Percentiles rank a stretch among this genome's conserved stretches.
phyloP scores from a whole-genome alignment of 2,329 filamentous ascomycete species.

The Setomelanomma holmii region DNA sequence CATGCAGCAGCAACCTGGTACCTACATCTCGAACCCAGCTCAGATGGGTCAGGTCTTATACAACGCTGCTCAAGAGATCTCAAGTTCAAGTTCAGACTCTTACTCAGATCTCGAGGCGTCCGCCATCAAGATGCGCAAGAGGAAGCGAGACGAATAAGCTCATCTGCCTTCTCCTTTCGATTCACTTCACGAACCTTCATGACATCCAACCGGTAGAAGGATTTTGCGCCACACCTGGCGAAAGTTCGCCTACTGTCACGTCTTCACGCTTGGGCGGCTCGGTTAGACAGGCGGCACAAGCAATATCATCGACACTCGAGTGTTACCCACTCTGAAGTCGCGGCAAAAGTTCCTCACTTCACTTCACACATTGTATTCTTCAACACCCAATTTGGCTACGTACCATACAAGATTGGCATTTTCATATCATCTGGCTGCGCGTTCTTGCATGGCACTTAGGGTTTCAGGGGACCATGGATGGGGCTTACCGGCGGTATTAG shows the following conservation, averaged over 20 bases:
- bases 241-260: slow-evolving; percentile 39
- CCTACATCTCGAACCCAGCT: slow-evolving; percentile 46
- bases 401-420: slow-evolving; percentile 24
- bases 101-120: slow-evolving; percentile 49
- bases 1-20: slow-evolving; percentile 39
- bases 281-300: slow-evolving; percentile 41
- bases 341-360: slow-evolving; percentile 36
- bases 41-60: slow-evolving; percentile 50
- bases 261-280: slow-evolving; percentile 41
- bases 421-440: slow-evolving; percentile 26
- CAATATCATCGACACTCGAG: slow-evolving; percentile 29
- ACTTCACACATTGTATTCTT: slow-evolving; percentile 35
- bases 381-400: slow-evolving; percentile 28
- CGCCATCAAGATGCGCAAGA: slow-evolving; percentile 70
- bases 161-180: slow-evolving; percentile 27
- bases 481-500: slow-evolving; percentile 29
- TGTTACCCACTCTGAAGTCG: slow-evolving; percentile 18
- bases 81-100: slow-evolving; percentile 44
- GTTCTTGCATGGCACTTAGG: slow-evolving; percentile 27
- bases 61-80: slow-evolving; percentile 46
- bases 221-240: slow-evolving; percentile 32
- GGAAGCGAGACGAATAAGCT: slow-evolving; percentile 69
- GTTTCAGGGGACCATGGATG: slow-evolving; percentile 21
- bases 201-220: slow-evolving; percentile 41
- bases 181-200: slow-evolving; percentile 44